phyloP scores from a whole-genome alignment of 2,329 filamentous ascomycete species.

The Diaporthe eres region DNA sequence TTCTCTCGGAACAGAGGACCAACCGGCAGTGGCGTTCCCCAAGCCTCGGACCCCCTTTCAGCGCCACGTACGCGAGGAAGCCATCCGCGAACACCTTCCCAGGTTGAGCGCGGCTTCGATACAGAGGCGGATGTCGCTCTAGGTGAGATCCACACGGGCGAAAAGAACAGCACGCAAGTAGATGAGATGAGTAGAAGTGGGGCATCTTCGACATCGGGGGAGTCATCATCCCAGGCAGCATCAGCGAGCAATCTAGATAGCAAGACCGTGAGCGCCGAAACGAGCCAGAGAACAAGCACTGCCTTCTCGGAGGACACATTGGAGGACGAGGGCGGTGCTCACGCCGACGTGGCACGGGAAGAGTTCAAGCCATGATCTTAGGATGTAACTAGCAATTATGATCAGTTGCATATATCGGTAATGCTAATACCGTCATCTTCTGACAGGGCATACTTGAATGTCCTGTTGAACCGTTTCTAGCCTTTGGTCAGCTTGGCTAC shows the following conservation, averaged over 20 bases:
- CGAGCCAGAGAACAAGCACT: slow-evolving; percentile 32
- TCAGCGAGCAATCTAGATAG: not conserved
- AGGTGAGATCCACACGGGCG: slow-evolving; percentile 1
- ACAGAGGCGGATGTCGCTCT: slow-evolving; percentile 7
- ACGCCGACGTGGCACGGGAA: not conserved
- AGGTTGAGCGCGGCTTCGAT: not conserved
- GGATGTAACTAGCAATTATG: not conserved
- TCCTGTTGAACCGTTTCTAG: not conserved
- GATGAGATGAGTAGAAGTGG: slow-evolving; percentile 2
- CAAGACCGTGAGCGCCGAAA: slow-evolving; percentile 8
- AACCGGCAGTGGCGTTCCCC: not conserved
- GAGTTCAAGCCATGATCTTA: not conserved
- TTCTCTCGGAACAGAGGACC: not conserved
- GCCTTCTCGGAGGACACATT: not conserved
- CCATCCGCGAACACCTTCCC: slow-evolving; percentile 17
- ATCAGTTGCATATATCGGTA: not conserved
- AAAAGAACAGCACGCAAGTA: not conserved
- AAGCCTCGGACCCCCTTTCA: not conserved
- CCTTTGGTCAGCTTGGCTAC: not conserved
- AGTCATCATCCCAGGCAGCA: slow-evolving; percentile 9
- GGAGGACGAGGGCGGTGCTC: not conserved
- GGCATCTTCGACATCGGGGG: slow-evolving; percentile 24
- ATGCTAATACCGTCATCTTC: not conserved
- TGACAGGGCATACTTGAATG: not conserved
- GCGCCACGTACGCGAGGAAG: not conserved